Base-by-base conservation (phyloP, 371 early-diverging fungal species). In the Capillidium rhysosporum region DNA sequence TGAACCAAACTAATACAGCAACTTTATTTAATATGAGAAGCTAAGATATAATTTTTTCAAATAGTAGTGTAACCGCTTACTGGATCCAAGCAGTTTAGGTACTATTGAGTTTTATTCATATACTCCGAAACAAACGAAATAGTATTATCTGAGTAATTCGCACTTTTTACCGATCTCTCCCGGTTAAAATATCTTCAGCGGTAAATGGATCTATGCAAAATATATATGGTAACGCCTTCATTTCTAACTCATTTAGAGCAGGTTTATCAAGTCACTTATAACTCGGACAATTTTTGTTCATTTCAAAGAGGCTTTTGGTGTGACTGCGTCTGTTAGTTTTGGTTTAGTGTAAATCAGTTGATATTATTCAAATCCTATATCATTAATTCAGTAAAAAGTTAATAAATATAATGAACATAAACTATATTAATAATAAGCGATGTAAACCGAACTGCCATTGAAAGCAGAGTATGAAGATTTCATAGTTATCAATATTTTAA, bases 91-190 rank as follows among this genome's bases (percentile, higher is more conserved):
- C 83, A 89, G 23, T 56, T 67, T 4, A 67, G 58, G 25, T 76
- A 77, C n/a, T 57, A 73, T 67, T 45, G 76, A 73, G 46, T 82
- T 72, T 56, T 68, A 71, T 44, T 84, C 82, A 62, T 84, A 80
- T 12, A 79, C 70, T 54, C 87, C 72, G 62, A 91, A 85, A 60
- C 82, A 79, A 29, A 92, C 73, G 70, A 93, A 93, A 58, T 87
- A 86, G 67, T 95, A 95, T 53, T 81, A 81, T 20, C 75, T 65
- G 55, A 89, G 91, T n/a, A 85, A 73, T 61, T 93, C 93, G 59
- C 88, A 89, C 60, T 95, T 95, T 61, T 92, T 92, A 3, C 94
- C 73, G 26, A 74, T 77, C 45, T 93, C 94, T 60, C 89, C n/a
- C 81, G 51, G 83, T 85, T 58, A 77, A 75, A 54, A 94, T 86